phyloP scores from a whole-genome alignment of 805 yeast genomes.

The Scheffersomyces amazonensis region DNA sequence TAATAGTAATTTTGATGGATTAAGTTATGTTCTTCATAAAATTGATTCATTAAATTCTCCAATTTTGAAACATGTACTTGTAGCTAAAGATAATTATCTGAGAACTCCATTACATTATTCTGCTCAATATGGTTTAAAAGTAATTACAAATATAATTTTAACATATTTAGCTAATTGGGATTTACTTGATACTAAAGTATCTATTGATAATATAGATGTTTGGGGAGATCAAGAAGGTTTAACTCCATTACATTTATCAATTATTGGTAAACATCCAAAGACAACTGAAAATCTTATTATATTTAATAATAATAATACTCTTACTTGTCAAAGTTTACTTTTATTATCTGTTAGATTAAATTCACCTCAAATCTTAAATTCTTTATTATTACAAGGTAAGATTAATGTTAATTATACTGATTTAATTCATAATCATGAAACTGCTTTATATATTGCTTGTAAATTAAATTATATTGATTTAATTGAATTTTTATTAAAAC shows the following conservation, averaged over 20 bases:
- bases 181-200: conserved; percentile 42
- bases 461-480: conserved; percentile 55
- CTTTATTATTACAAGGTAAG: conserved; percentile 53
- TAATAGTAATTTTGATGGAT: conserved; percentile 35
- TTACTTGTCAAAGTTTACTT: conserved; percentile 55
- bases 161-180: conserved; percentile 58
- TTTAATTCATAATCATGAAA: conserved; percentile 57
- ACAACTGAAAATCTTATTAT: conserved; percentile 62
- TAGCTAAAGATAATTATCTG: conserved; percentile 69
- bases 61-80: conserved; percentile 29
- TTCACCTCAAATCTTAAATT: conserved; percentile 52
- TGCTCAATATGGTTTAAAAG: conserved; percentile 75
- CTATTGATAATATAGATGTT: conserved; percentile 52
- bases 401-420: conserved; percentile 66
- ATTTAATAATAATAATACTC: conserved; percentile 37
- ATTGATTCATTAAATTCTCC: conserved; percentile 19
- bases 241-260: conserved; percentile 82
- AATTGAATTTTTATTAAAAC: conserved; percentile 51
- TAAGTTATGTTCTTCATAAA: conserved; percentile 55
- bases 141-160: conserved; percentile 55
- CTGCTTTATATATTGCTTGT: conserved; percentile 80
- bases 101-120: conserved; percentile 91
- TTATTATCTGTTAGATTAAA: conserved; percentile 68
- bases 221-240: conserved; percentile 82
- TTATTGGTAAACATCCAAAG: conserved; percentile 76